These are phyloP conservation scores for Harrya chromipes DNA, from an alignment of 768 basidiomycete species.

Conservation along the genomic window DNA sequence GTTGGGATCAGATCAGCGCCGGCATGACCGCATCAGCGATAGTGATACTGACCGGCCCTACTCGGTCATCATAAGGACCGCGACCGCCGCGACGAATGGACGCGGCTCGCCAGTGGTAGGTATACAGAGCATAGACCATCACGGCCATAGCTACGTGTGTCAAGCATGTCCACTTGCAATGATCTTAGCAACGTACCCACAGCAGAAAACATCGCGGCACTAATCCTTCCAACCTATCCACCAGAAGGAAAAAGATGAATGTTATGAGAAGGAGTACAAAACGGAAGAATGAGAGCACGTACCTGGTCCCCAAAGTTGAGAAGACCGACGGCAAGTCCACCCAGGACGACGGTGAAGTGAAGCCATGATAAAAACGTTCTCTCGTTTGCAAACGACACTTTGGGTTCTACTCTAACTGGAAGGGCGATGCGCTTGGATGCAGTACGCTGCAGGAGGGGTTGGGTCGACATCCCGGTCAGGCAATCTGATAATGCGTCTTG, in stretches of 20 bases:
- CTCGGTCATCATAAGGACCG: slow-evolving; percentile 94
- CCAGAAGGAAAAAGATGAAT: not conserved
- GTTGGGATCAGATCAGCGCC: slow-evolving; percentile 10
- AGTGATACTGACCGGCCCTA: slow-evolving; percentile 77
- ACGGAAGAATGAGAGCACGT: not conserved
- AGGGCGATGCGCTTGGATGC: slow-evolving; percentile 94
- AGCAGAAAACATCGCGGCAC: slow-evolving; percentile 93
- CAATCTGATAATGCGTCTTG: not conserved
- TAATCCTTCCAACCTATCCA: slow-evolving; percentile 84
- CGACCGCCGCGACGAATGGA: slow-evolving; percentile 89
- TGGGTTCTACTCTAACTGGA: slow-evolving; percentile 91
- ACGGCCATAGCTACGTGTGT: slow-evolving; percentile 78
- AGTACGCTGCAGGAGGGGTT: slow-evolving; percentile 94
- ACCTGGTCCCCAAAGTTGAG: slow-evolving; percentile 98
- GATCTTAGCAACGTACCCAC: slow-evolving; percentile 60
- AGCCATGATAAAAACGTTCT: slow-evolving; percentile 98
- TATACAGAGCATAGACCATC: slow-evolving; percentile 93
- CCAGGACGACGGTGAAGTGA: slow-evolving; percentile 96
- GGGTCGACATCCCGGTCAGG: slow-evolving; percentile 76
- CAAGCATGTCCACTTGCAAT: slow-evolving; percentile 4
- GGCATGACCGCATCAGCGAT: slow-evolving; percentile 4
- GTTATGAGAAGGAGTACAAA: not conserved
- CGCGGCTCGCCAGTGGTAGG: slow-evolving; percentile 94
- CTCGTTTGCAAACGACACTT: slow-evolving; percentile 94
- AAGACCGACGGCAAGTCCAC: slow-evolving; percentile 92